A percentile compares a stretch with the other conserved stretches of the same genome.
These are phyloP conservation scores for Apophysomyces elegans DNA, from an alignment of 371 early-diverging fungal species.

Conservation along the genomic window DNA sequence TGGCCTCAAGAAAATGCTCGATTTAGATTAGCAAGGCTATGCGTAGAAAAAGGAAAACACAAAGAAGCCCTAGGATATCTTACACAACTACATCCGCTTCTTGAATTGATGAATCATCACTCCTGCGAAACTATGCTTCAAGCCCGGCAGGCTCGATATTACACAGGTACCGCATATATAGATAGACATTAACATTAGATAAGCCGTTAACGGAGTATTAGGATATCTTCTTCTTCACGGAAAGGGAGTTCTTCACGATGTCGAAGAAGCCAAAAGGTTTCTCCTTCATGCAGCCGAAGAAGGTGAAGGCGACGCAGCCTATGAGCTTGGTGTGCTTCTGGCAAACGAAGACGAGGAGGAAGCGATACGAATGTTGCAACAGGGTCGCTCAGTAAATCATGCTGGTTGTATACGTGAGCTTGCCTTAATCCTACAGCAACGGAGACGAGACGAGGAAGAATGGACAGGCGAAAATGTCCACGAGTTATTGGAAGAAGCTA, in stretches of 20 bases:
- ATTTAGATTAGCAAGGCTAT: slow-evolving; percentile 20
- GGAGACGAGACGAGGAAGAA: slow-evolving; percentile 13
- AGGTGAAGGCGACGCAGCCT: slow-evolving; percentile 21
- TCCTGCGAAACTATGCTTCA: slow-evolving; percentile 22
- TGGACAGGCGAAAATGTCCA: slow-evolving; percentile 19
- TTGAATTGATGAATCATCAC: slow-evolving; percentile 15
- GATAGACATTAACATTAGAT: not conserved
- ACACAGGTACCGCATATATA: slow-evolving; percentile 12
- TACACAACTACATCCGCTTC: slow-evolving; percentile 12
- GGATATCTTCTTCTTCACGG: slow-evolving; percentile 26
- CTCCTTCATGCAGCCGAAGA: slow-evolving; percentile 21
- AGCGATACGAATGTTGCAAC: slow-evolving; percentile 19
- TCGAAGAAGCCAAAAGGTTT: slow-evolving; percentile 20
- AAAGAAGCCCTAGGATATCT: slow-evolving; percentile 12
- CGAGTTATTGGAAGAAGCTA: slow-evolving; percentile 27
- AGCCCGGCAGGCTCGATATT: slow-evolving; percentile 26
- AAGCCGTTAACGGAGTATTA: not conserved
- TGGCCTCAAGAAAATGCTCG: slow-evolving; percentile 29
- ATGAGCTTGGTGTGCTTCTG: slow-evolving; percentile 26
- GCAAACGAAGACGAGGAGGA: slow-evolving; percentile 15
- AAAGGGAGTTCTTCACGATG: not conserved
- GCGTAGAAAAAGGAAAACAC: slow-evolving; percentile 17
- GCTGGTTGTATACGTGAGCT: slow-evolving; percentile 31
- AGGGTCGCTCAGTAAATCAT: slow-evolving; percentile 22
- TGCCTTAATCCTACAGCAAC: slow-evolving; percentile 22